Evolutionary conservation across 2,329 filamentous ascomycete genomes (phyloP).

Genomic region (Mariannaea sp.): DNA sequence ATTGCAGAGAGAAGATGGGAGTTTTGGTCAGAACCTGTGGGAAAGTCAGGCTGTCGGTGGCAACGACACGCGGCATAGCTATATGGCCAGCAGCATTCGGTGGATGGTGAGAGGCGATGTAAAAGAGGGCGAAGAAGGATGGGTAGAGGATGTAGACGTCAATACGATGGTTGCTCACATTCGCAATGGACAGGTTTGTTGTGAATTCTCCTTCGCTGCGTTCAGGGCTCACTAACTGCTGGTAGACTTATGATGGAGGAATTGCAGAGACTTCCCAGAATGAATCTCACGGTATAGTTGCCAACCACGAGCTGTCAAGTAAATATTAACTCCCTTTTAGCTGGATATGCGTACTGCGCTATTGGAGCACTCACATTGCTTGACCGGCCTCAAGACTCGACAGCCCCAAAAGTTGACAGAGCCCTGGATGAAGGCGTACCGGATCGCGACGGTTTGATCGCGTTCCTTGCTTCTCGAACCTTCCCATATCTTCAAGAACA

Average conservation of each 20-base stretch:
- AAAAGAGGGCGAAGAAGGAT: slow-evolving; percentile 55
- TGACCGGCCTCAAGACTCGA: slow-evolving; percentile 58
- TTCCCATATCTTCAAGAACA: slow-evolving; percentile 60
- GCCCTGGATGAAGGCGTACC: slow-evolving; percentile 45
- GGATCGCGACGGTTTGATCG: slow-evolving; percentile 41
- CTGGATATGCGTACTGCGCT: slow-evolving; percentile 90
- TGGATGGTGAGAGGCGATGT: slow-evolving; percentile 76
- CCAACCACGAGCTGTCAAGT: slow-evolving; percentile 8
- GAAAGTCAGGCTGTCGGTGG: slow-evolving; percentile 70
- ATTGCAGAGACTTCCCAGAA: slow-evolving; percentile 77
- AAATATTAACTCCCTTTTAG: slow-evolving; percentile 48
- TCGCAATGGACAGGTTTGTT: slow-evolving; percentile 58
- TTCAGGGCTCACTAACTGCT: slow-evolving; percentile 9
- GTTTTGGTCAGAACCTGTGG: slow-evolving; percentile 83
- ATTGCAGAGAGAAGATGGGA: slow-evolving; percentile 83
- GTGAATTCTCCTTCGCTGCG: background rate
- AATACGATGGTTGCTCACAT: slow-evolving; percentile 73
- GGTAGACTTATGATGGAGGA: slow-evolving; percentile 81
- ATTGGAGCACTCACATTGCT: slow-evolving; percentile 78
- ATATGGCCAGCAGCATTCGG: slow-evolving; percentile 78
- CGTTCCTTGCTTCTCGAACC: slow-evolving; percentile 69
- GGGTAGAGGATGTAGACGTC: slow-evolving; percentile 75
- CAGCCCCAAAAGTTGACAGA: slow-evolving; percentile 23
- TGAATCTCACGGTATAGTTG: slow-evolving; percentile 75
- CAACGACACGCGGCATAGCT: slow-evolving; percentile 85